Conservation (phyloP, 129 eudicot genomes). For the Saposhnikovia divaricata region DNA sequence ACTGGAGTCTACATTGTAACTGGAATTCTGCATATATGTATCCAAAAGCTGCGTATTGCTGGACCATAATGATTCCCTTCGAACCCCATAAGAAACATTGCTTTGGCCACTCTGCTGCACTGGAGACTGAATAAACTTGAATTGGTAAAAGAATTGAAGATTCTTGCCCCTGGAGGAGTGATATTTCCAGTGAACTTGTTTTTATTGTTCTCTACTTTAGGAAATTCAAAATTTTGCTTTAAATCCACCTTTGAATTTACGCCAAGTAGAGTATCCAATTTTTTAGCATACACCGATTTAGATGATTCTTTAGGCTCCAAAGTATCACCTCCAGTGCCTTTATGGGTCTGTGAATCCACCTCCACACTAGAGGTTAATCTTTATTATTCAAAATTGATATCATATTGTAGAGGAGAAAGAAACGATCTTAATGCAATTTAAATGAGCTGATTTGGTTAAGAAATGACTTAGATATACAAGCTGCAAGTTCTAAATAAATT, state of each 20-base stretch:
- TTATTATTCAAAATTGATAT: too few species aligned
- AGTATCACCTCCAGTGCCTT: constrained; percentile 29
- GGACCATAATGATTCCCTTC: constrained; percentile 40
- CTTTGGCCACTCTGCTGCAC: constrained; percentile 38
- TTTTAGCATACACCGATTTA: constrained; percentile 44
- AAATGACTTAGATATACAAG: too few species aligned
- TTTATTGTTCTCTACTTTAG: constrained; percentile 29
- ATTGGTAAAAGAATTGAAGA: constrained; percentile 28
- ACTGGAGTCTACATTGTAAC: constrained; percentile 36
- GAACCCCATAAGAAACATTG: constrained; percentile 37
- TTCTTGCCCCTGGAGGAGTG: constrained; percentile 29
- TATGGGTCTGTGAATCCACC: constrained; percentile 37
- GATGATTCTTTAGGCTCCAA: constrained; percentile 55
- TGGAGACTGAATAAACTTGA: constrained; percentile 31
- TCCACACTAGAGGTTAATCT: constrained; percentile 40
- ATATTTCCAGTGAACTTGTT: constrained; percentile 29
- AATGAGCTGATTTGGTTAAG: too few species aligned
- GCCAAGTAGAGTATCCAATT: constrained; percentile 66
- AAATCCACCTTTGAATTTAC: constrained; percentile 38
- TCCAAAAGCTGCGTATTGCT: constrained; percentile 50
- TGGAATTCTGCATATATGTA: constrained; percentile 40
- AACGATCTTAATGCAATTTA: too few species aligned
- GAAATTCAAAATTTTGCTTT: constrained; percentile 30
- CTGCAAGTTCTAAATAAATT: too few species aligned
- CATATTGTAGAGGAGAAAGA: too few species aligned